Evolutionary conservation across 768 basidiomycete genomes (phyloP), one percentile per base, ranked within the genome.

Genomic region (Lactarius pseudohatsudake): DNA sequence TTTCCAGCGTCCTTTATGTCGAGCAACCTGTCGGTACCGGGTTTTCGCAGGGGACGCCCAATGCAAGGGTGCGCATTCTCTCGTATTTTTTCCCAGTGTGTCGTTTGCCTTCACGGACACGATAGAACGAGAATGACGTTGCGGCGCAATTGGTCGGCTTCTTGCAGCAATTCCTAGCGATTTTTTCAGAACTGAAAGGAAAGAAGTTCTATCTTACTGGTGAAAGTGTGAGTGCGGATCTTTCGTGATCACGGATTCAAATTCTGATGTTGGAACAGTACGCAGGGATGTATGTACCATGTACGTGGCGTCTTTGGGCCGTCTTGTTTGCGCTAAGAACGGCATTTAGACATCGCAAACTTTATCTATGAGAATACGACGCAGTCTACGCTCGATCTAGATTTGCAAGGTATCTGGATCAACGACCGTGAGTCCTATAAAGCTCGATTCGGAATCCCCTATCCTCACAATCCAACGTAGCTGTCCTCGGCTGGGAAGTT

Each of bases 11-110:
- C 8, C 77, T 91, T 18, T 92, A 83, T 80, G 84, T 92, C 15
- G 91, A 92, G 68, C 90, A 91, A 69, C 90, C 90, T 3, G 86
- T 92, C 32, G 90, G 90, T 6, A 91, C 90, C 6, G 90, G 90
- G 0, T 92, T 87, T 74, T 88, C 88, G 2, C 87, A 87, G 67
- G 90, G 90, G 20, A 78, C 68, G 18, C 89, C 90, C 0, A 84
- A 86, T 64, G 86, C 87, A 50, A 65, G 59, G 57, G 79, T 79
- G 64, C 38, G 74, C 10, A 6, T 66, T 40, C 32, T 28, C 45
- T 4, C 11, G 40, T 30, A 2, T 20, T 47, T 38, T 38, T 38
- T 38, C 15, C 9, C 36, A 26, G 22, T 32, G 13, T 36, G 40
- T 30, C n/a, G 20, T 41, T 60, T 30, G 50, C 32, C 9, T 2